Base-by-base conservation (phyloP, 148 eudicot species). In the Persicaria maculosa region DNA sequence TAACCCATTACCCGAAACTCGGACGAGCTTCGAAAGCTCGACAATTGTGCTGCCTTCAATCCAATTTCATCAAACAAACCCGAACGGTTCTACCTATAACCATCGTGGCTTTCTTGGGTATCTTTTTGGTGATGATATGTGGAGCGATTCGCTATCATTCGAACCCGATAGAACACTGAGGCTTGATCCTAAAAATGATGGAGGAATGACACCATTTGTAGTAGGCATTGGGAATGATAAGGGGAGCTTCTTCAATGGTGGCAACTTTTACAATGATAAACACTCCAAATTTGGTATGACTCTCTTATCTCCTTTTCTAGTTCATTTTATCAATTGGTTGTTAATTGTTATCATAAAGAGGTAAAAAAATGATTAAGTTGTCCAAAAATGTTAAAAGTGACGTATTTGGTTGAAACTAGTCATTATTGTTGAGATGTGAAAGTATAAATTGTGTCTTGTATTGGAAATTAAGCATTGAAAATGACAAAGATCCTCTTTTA, bases 1-100 rank as follows among this genome's bases (percentile, higher is more conserved):
- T 22, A 59, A 59, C 43, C 67, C 67, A 59, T 59, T 59, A 20
- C 67, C 67, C 14, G 9, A 22, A 52, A 52, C 55, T 52, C 55
- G 11, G 16, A 52, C 11, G 55, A n/a, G 55, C 4, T 52, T n/a
- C 1, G n/a, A 52, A 5, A 12, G 55, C 17, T 52, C 62, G 31
- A 16, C 62, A 4, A 16, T 57, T 57, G 9, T 19, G 62, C 20
- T 17, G 25, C 25, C 62, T 16, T 25, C 62, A 17, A 17, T 17
- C 11, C 7, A 6, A 8, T 25, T 0, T 8, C 62, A 57, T 8
- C 62, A 57, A 17, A 57, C 62, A 6, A 57, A 6, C 12, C 3
- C 52, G 7, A 48, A 16, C 12, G 52, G 12, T 48, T 48, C 52
- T 7, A 53, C n/a, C 0, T 16, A 58, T 10, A 19, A 19, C 19